Evolutionary conservation across 495 filamentous ascomycete genomes (phyloP), one percentile per base, ranked within the genome.

Genomic region (Rhypophila decipiens): DNA sequence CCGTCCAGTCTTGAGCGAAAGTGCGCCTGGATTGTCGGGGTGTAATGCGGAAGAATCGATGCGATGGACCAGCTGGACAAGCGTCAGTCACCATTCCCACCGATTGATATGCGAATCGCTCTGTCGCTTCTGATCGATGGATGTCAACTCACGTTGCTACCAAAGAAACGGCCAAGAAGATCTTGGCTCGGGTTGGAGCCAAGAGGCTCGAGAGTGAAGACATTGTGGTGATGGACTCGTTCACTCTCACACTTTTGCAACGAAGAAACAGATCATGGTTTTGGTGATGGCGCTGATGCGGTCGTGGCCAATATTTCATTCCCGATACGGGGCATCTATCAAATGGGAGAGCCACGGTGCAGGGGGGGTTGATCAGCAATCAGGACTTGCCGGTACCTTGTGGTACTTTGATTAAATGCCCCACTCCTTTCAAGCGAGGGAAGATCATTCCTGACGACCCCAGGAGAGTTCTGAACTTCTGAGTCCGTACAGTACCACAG

Each of bases 51-150:
- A 7, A 72, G 39, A 15, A 72, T 24, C 24, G 52, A 57, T 15
- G 69, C 69, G 19, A 70, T 55, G 46, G 55, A 63, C 71, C 71
- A 74, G 41, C 70, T 74, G 29, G 35, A 21, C 12, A 23, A 8
- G 23, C 39, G 18, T 29, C 13, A 35, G 20, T 10, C 46, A n/a
- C n/a, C n/a, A n/a, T n/a, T n/a, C n/a, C n/a, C n/a, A n/a, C n/a
- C n/a, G n/a, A n/a, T n/a, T n/a, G n/a, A n/a, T n/a, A n/a, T n/a
- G n/a, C n/a, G n/a, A n/a, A n/a, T n/a, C n/a, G n/a, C n/a, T n/a
- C n/a, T 5, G 10, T 18, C n/a, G 9, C 10, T 38, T 18, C 34
- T 17, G 37, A 10, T 20, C 24, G 20, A 23, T 21, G 19, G 13
- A 17, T 19, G n/a, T 5, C 18, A 21, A 61, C 64, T 55, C 40